Percentiles rank a stretch among this genome's conserved stretches.
Evolutionary conservation across 73 alveolate genomes (phyloP).

Genomic region (Chromera velia): DNA sequence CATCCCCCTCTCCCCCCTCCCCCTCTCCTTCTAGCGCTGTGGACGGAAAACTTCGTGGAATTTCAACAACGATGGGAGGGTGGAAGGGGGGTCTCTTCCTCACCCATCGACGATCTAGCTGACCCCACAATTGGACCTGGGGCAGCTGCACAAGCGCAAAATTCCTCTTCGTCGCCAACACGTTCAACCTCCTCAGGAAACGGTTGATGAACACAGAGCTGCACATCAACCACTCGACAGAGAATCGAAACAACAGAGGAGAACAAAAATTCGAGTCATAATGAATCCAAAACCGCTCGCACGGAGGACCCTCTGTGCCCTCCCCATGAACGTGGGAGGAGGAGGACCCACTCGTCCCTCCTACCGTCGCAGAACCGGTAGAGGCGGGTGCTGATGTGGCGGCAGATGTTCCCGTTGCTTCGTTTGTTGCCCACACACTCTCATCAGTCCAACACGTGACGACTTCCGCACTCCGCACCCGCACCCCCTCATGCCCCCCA

Average conservation of each 20-base stretch:
- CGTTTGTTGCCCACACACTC: background rate
- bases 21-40: too few relatives aligned
- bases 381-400: too few relatives aligned
- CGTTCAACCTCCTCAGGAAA: background rate
- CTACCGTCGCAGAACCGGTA: too few relatives aligned
- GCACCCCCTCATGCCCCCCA: background rate
- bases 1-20: too few relatives aligned
- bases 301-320: background rate
- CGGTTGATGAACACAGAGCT: background rate
- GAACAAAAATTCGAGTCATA: background rate
- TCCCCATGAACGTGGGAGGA: too few relatives aligned
- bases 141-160: background rate
- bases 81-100: background rate
- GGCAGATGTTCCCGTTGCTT: too few relatives aligned
- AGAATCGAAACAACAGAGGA: background rate
- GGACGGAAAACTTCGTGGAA: too few relatives aligned
- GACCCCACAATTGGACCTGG: background rate
- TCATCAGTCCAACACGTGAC: background rate
- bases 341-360: too few relatives aligned
- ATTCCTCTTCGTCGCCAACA: background rate
- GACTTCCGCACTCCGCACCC: background rate
- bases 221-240: background rate
- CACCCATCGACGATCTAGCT: too few relatives aligned
- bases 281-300: background rate
- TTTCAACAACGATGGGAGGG: too few relatives aligned